Evolutionary conservation across 2,329 filamentous ascomycete species (phyloP), one percentile per base, ranked within the genome.

Genomic region (Didymella keratinophila): DNA sequence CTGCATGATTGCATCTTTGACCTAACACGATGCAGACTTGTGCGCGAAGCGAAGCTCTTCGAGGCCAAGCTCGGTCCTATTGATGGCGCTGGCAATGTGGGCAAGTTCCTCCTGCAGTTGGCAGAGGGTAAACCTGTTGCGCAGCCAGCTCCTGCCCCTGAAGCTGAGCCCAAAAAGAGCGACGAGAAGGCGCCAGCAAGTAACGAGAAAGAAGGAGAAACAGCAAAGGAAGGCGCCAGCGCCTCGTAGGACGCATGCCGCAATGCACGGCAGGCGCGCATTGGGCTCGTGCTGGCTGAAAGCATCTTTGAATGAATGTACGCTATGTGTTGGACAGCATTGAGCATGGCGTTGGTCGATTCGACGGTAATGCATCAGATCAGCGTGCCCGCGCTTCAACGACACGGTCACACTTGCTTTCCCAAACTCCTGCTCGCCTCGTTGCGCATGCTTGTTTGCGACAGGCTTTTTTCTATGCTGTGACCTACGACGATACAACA

Each of bases 61-160:
- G 84, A 87, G 47, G 79, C 83, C 1, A 88, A 87, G 65, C 83
- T 97, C 7, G 83, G 86, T 65, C 93, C 91, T 71, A 85, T 97
- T 37, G 89, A 95, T 51, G 92, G 91, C 1, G 91, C 92, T 58
- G 88, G 85, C 10, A 88, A 93, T 64, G 82, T 91, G 2, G 91
- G 90, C 28, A 84, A 89, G 34, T 83, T 88, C 61, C 82, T 97
- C 5, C 78, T 88, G 12, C 84, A 85, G 20, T 83, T 92, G 39
- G 82, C 90, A 53, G 84, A 84, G 56, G 79, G 82, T 12, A 93
- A 91, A 75, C 58, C 55, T 7, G 71, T 73, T 5, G 67, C 63
- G 3, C 61, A 68, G 28, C 56, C 58, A 12, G 58, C 63, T 20
- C 16, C 52, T 9, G 61, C 63, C 20, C 16, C 52, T 9, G 61